These are phyloP conservation scores for Aureobasidium uvarum DNA, from an alignment of 2,329 filamentous ascomycete genomes.

Conservation along the genomic window DNA sequence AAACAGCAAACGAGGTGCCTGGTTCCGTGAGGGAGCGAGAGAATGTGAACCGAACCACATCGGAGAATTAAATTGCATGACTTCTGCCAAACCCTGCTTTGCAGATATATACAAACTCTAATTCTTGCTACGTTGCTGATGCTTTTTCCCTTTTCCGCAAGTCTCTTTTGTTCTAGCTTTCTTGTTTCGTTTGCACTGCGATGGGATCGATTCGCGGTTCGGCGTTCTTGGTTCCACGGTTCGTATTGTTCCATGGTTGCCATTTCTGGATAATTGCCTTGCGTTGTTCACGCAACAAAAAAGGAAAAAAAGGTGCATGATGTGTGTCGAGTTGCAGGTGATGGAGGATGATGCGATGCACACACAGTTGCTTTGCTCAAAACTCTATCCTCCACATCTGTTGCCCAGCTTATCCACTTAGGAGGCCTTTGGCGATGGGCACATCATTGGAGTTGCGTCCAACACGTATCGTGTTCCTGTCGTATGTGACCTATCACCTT, in stretches of 20 bases:
- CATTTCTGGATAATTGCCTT: background rate
- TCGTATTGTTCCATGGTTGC: background rate
- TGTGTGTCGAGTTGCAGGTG: background rate
- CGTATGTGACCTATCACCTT: background rate
- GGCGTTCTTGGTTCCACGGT: background rate
- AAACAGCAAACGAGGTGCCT: background rate
- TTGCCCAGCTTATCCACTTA: background rate
- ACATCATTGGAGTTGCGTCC: background rate
- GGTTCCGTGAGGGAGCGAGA: too few species aligned
- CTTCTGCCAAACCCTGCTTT: background rate
- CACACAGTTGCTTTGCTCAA: background rate
- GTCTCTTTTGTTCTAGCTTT: background rate
- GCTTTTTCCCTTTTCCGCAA: background rate
- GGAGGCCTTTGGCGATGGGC: background rate
- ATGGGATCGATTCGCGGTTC: too few species aligned
- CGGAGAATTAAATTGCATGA: background rate
- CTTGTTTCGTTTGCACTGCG: background rate
- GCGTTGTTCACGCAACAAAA: background rate
- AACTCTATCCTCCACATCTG: background rate
- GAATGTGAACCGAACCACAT: background rate
- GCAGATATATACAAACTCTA: background rate
- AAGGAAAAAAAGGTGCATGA: background rate
- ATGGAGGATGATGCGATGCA: background rate
- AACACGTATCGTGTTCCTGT: background rate
- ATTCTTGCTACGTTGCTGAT: background rate